Percentiles rank a stretch among this genome's conserved stretches.
Evolutionary conservation across 345 rosid species (phyloP).

Genomic region (Bruguiera sexangula): DNA sequence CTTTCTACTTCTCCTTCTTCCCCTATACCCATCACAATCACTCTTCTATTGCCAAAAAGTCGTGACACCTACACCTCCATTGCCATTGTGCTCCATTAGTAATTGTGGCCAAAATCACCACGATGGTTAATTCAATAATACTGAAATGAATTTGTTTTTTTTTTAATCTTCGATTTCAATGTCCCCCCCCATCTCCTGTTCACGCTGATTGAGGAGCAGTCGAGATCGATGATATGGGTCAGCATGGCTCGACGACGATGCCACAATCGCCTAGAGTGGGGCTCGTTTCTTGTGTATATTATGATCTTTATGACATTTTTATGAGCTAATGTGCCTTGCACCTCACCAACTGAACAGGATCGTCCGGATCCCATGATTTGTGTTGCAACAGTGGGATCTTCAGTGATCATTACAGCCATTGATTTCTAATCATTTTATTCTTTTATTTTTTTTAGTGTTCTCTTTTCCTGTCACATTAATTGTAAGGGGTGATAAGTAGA

Average conservation of each 20-base stretch:
- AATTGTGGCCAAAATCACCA: background rate
- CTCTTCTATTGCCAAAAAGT: slow-evolving; percentile 42
- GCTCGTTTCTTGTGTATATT: background rate
- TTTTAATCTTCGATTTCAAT: background rate
- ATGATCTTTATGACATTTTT: slow-evolving; percentile 42
- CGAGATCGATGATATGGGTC: slow-evolving; percentile 22
- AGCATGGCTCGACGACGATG: slow-evolving; percentile 10
- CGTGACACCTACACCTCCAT: slow-evolving; percentile 37
- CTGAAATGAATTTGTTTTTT: too few species aligned
- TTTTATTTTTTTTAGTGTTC: background rate
- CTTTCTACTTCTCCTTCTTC: slow-evolving; percentile 25
- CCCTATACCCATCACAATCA: slow-evolving; percentile 25
- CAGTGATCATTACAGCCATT: slow-evolving; percentile 38
- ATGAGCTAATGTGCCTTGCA: slow-evolving; percentile 43
- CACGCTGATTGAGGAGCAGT: slow-evolving; percentile 23
- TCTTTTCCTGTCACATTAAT: background rate
- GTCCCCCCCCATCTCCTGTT: slow-evolving; percentile 1
- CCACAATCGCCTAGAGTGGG: background rate
- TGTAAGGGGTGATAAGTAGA: slow-evolving; percentile 5
- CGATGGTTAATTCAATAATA: background rate
- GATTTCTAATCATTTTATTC: slow-evolving; percentile 51
- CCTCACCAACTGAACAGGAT: slow-evolving; percentile 57
- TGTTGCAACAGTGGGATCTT: slow-evolving; percentile 30
- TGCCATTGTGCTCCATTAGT: slow-evolving; percentile 19
- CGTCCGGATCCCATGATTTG: slow-evolving; percentile 56